A percentile compares a stretch with the other conserved stretches of the same genome.
phyloP scores from a whole-genome alignment of 495 filamentous ascomycete species.

The Lophiotrema nucula region DNA sequence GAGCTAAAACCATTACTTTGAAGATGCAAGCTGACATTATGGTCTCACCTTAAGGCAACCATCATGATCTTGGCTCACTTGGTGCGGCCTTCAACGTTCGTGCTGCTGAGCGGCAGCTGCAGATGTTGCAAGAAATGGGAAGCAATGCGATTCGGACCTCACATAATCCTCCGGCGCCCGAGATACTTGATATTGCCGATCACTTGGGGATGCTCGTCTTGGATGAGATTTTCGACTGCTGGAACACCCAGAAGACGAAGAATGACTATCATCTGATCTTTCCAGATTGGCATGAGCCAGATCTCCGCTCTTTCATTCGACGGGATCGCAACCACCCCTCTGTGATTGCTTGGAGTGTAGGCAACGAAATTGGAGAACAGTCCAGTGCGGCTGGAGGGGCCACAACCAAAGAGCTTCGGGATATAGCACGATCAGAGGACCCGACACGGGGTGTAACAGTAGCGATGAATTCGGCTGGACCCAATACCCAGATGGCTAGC shows the following conservation, averaged over 20 bases:
- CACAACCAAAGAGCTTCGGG: slow-evolving; percentile 37
- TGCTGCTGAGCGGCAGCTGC: slow-evolving; percentile 47
- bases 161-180: slow-evolving; percentile 36
- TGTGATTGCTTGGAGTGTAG: slow-evolving; percentile 50
- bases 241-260: slow-evolving; percentile 43
- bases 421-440: slow-evolving; percentile 45
- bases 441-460: slow-evolving; percentile 43
- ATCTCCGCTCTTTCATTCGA: slow-evolving; percentile 48
- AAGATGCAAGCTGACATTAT: too few relatives aligned
- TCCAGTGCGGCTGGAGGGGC: slow-evolving; percentile 31
- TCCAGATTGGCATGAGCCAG: slow-evolving; percentile 49
- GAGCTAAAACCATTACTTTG: too few relatives aligned
- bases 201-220: slow-evolving; percentile 12
- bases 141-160: slow-evolving; percentile 51
- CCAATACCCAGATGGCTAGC: slow-evolving; percentile 37
- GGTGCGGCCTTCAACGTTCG: slow-evolving; percentile 49
- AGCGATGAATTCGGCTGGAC: slow-evolving; percentile 44
- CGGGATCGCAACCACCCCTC: slow-evolving; percentile 55
- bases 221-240: slow-evolving; percentile 46
- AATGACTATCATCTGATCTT: slow-evolving; percentile 53
- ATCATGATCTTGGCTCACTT: slow-evolving; percentile 50
- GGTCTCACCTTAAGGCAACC: too few relatives aligned
- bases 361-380: slow-evolving; percentile 52
- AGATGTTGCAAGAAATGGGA: slow-evolving; percentile 51
- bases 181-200: slow-evolving; percentile 18